Percentiles rank a stretch among this genome's conserved stretches.
phyloP scores from a whole-genome alignment of 352 stramenopile species.

The Globisporangium lucens region DNA sequence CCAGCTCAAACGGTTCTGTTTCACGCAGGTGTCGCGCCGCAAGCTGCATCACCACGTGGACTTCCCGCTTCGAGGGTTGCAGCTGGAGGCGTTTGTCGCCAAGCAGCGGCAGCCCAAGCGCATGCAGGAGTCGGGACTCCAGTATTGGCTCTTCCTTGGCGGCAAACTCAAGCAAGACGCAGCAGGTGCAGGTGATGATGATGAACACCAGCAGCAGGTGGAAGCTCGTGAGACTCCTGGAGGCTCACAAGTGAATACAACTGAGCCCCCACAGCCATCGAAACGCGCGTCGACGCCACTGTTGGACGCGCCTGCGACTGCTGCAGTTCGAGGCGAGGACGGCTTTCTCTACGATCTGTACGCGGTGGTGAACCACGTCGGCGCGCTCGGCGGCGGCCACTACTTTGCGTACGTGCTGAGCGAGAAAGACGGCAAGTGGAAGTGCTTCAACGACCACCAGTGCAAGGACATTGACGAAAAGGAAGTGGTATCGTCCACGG shows the following conservation, averaged over 20 bases:
- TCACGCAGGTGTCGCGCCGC: conserved; percentile 87
- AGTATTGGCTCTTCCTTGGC: conserved; percentile 77
- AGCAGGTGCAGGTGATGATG: not conserved
- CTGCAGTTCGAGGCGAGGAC: conserved; percentile 46
- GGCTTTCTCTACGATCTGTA: conserved; percentile 95
- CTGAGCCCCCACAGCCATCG: not conserved
- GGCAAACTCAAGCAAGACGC: conserved; percentile 45
- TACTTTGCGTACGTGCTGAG: conserved; percentile 91
- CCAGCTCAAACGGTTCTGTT: conserved; percentile 99
- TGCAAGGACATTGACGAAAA: conserved; percentile 87
- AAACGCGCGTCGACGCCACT: conserved; percentile 26
- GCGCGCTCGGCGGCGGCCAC: conserved; percentile 93
- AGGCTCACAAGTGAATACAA: not conserved
- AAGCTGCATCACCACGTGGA: conserved; percentile 97
- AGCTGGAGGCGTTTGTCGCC: conserved; percentile 83
- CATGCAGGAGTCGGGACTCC: conserved; percentile 45
- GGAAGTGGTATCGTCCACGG: conserved; percentile 82
- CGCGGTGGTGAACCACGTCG: conserved; percentile 97
- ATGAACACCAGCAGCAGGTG: not conserved
- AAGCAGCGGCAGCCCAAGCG: conserved; percentile 45
- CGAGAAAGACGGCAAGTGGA: conserved; percentile 93
- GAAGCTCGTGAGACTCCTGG: too few species aligned
- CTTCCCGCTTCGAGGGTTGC: conserved; percentile 93
- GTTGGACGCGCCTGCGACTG: conserved; percentile 58
- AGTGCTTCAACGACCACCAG: conserved; percentile 97